A percentile compares a stretch with the other conserved stretches of the same genome.
phyloP scores from a whole-genome alignment of 2,329 filamentous ascomycete species.

The Neonectria sp. region DNA sequence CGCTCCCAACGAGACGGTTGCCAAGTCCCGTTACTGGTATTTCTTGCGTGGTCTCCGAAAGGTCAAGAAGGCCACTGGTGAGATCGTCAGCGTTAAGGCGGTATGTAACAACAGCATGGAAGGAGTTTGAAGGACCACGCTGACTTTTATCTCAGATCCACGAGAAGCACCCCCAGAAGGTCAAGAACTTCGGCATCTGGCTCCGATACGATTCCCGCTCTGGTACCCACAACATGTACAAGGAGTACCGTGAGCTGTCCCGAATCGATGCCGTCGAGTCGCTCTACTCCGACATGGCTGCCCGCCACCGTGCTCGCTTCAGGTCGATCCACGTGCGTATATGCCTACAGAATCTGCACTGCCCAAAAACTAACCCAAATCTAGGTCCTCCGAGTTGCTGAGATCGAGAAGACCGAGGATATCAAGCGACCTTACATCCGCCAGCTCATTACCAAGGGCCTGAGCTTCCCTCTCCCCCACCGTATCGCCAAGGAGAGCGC shows the following conservation, averaged over 20 bases:
- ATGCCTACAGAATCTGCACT: constrained; percentile 22
- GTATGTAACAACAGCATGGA: constrained; percentile 68
- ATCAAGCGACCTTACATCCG: constrained; percentile 99
- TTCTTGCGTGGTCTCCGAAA: constrained; percentile 99
- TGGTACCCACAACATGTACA: constrained; percentile 99
- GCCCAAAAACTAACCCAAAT: constrained; percentile 17
- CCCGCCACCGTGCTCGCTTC: constrained; percentile 96
- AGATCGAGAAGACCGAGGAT: constrained; percentile 94
- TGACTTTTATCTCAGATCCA: constrained; percentile 76
- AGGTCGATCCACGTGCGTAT: constrained; percentile 95
- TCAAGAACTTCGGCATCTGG: constrained; percentile 99
- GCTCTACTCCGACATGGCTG: constrained; percentile 99
- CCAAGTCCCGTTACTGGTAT: constrained; percentile 99
- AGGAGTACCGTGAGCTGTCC: constrained; percentile 99
- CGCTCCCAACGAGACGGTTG: constrained; percentile 96
- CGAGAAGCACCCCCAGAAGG: constrained; percentile 99
- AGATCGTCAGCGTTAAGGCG: constrained; percentile 97
- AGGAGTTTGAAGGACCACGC: constrained; percentile 1
- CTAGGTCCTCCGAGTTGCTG: constrained; percentile 97
- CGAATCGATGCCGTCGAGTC: constrained; percentile 95
- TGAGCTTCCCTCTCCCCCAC: constrained; percentile 99
- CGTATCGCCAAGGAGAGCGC: constrained; percentile 86
- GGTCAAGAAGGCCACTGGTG: constrained; percentile 99
- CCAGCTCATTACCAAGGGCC: constrained; percentile 94
- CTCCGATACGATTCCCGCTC: constrained; percentile 99